Percentiles rank a stretch among this genome's conserved stretches.
Evolutionary conservation across 495 filamentous ascomycete species (phyloP).

Genomic region (Penicillium goetzii): DNA sequence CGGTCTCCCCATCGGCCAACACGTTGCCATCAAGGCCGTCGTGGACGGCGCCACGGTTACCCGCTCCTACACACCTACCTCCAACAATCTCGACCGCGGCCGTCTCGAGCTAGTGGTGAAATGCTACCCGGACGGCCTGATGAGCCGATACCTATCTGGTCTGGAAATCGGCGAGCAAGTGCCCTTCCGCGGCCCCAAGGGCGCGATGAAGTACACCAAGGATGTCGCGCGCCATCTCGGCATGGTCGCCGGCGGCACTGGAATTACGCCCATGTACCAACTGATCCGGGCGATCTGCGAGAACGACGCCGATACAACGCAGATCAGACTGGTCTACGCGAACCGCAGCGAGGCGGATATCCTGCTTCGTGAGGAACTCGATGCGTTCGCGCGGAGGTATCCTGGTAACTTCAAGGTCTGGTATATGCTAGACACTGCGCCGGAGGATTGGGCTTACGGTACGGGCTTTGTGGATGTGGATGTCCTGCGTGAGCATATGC

Average conservation of each 20-base stretch:
- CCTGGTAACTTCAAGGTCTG: slow-evolving; percentile 48
- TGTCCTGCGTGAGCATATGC: slow-evolving; percentile 32
- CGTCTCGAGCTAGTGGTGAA: slow-evolving; percentile 47
- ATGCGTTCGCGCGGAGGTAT: slow-evolving; percentile 47
- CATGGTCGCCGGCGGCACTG: slow-evolving; percentile 57
- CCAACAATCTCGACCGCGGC: slow-evolving; percentile 51
- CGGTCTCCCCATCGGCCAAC: slow-evolving; percentile 57
- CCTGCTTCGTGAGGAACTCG: slow-evolving; percentile 48
- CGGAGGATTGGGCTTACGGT: slow-evolving; percentile 34
- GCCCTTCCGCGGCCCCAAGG: slow-evolving; percentile 50
- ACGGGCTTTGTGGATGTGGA: slow-evolving; percentile 31
- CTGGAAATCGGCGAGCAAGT: slow-evolving; percentile 45
- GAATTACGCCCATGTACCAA: slow-evolving; percentile 62
- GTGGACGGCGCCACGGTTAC: slow-evolving; percentile 46
- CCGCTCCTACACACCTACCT: slow-evolving; percentile 51
- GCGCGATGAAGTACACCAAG: slow-evolving; percentile 44
- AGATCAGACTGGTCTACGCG: slow-evolving; percentile 52
- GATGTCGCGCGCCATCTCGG: slow-evolving; percentile 36
- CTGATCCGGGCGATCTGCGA: slow-evolving; percentile 57
- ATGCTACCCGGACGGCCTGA: slow-evolving; percentile 43
- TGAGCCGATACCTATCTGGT: slow-evolving; percentile 44
- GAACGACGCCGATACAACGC: slow-evolving; percentile 50
- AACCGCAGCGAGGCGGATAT: slow-evolving; percentile 48
- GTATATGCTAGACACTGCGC: slow-evolving; percentile 48
- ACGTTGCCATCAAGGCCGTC: slow-evolving; percentile 51